Percentiles rank a stretch among this genome's conserved stretches.
These are phyloP conservation scores for Eimeria maxima DNA, from an alignment of 169 alveolate species.

Conservation along the genomic window DNA sequence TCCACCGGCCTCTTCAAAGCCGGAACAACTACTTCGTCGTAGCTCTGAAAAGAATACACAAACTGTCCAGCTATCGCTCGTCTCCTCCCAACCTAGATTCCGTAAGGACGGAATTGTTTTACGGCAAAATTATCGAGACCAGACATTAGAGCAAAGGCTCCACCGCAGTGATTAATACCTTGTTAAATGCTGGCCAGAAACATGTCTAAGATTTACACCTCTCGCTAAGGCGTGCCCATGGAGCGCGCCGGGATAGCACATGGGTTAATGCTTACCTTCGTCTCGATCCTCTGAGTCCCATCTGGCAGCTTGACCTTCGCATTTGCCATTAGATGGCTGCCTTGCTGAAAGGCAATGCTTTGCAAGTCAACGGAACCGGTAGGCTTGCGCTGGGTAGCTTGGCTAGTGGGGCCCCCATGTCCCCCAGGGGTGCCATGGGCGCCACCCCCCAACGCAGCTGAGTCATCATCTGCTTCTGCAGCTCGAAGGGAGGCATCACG, in stretches of 20 bases:
- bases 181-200: background rate
- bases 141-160: background rate
- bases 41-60: constrained; percentile 51
- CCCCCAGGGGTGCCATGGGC: constrained; percentile 71
- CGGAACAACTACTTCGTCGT: constrained; percentile 93
- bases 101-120: background rate
- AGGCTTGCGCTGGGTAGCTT: constrained; percentile 78
- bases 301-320: constrained; percentile 96
- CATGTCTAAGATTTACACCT: background rate
- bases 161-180: background rate
- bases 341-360: constrained; percentile 90
- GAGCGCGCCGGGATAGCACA: background rate
- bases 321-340: constrained; percentile 94
- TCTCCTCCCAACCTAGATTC: background rate
- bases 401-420: constrained; percentile 40
- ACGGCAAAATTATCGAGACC: background rate
- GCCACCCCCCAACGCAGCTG: constrained; percentile 79
- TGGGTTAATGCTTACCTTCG: constrained; percentile 87
- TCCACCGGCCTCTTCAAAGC: constrained; percentile 85
- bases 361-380: constrained; percentile 91
- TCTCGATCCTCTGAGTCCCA: constrained; percentile 94
- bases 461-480: constrained; percentile 81
- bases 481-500: constrained; percentile 82
- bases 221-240: too few species aligned
- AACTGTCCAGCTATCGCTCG: background rate